Percentiles rank a stretch among this genome's conserved stretches.
Conservation (phyloP, 495 filamentous ascomycete genomes). For the Penicillium steckii region DNA sequence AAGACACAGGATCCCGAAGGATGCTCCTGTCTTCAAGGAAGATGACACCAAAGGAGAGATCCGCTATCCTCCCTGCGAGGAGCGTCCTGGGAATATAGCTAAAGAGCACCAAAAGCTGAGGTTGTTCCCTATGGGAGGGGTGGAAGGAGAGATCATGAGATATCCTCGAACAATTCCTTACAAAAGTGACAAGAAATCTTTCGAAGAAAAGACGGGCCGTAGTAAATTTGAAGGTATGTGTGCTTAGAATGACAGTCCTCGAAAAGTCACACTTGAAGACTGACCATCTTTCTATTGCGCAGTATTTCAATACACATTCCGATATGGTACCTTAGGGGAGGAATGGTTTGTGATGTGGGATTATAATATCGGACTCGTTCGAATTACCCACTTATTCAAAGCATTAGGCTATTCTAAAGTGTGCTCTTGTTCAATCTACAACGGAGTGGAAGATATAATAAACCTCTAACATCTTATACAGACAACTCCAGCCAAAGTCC, state of each 20-base stretch:
- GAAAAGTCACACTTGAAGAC: no score
- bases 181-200: slow-evolving; percentile 86
- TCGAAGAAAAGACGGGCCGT: slow-evolving; percentile 78
- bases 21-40: slow-evolving; percentile 56
- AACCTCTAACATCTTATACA: slow-evolving; percentile 24
- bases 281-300: background rate
- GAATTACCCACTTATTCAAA: slow-evolving; percentile 94
- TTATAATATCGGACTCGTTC: slow-evolving; percentile 91
- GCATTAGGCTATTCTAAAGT: slow-evolving; percentile 86
- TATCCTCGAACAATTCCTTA: slow-evolving; percentile 84
- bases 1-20: slow-evolving; percentile 53
- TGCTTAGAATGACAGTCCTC: no score
- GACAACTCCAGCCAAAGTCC: slow-evolving; percentile 83
- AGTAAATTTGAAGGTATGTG: slow-evolving; percentile 81
- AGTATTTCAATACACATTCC: slow-evolving; percentile 95
- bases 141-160: slow-evolving; percentile 51
- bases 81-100: slow-evolving; percentile 52
- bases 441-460: slow-evolving; percentile 9
- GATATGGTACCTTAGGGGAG: slow-evolving; percentile 62
- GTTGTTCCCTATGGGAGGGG: slow-evolving; percentile 64
- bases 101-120: slow-evolving; percentile 58
- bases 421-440: slow-evolving; percentile 1
- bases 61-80: slow-evolving; percentile 67
- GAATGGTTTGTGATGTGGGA: slow-evolving; percentile 90
- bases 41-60: slow-evolving; percentile 59